These are phyloP conservation scores for Scutellaria minor DNA, from an alignment of 257 asterid species.

Conservation along the genomic window DNA sequence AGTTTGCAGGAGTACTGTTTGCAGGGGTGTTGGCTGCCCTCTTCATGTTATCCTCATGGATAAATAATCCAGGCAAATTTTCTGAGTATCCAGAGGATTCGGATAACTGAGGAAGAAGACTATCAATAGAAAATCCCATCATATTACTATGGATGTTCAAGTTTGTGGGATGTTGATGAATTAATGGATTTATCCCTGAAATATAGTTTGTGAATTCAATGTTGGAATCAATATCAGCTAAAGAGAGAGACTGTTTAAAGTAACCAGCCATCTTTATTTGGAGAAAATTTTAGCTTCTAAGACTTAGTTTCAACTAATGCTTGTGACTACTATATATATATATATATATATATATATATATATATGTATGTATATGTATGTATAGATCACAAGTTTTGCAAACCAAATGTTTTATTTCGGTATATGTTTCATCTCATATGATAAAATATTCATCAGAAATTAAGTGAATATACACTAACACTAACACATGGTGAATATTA, in stretches of 20 bases:
- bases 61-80: constrained; percentile 40
- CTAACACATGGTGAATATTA: too few relatives aligned
- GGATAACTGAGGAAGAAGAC: neutral
- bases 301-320: neutral
- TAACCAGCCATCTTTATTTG: neutral
- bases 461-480: too few relatives aligned
- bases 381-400: neutral
- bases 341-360: too few relatives aligned
- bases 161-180: too few relatives aligned
- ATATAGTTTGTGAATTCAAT: neutral
- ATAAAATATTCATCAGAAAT: too few relatives aligned
- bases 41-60: constrained; percentile 39
- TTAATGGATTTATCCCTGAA: neutral
- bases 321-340: neutral
- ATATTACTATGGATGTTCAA: too few relatives aligned
- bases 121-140: neutral
- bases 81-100: constrained; percentile 44
- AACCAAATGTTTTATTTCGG: too few relatives aligned
- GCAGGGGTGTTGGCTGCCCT: constrained; percentile 61
- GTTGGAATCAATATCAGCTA: too few relatives aligned
- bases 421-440: too few relatives aligned
- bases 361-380: neutral
- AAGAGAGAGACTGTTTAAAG: neutral
- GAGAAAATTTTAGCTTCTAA: neutral
- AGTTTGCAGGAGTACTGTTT: constrained; percentile 61